phyloP scores from a whole-genome alignment of 176 grass and related monocot genomes.

The Zoysia pacifica region DNA sequence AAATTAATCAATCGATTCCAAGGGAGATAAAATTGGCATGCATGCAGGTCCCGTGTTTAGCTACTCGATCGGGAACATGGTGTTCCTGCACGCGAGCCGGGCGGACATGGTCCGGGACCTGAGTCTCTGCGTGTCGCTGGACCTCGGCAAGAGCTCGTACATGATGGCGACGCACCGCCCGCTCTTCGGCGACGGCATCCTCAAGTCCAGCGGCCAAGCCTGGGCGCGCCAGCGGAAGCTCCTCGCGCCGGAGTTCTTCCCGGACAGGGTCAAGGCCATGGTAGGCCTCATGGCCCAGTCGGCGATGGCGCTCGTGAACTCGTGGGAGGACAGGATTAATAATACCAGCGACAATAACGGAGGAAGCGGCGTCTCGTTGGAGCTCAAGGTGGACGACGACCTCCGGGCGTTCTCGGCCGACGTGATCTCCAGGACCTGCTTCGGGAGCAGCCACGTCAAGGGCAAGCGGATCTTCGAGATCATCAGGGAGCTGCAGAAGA shows the following conservation, averaged over 20 bases:
- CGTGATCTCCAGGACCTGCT: conserved; percentile 80
- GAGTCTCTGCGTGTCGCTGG: conserved; percentile 53
- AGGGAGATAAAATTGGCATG: too few species aligned
- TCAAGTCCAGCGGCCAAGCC: conserved; percentile 74
- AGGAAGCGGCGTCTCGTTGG: not conserved
- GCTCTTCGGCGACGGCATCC: conserved; percentile 86
- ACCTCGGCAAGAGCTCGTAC: conserved; percentile 88
- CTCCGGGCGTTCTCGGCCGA: conserved; percentile 79
- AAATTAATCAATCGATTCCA: too few species aligned
- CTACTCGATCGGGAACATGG: conserved; percentile 70
- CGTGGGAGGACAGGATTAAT: conserved; percentile 49
- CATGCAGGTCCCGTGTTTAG: conserved; percentile 61
- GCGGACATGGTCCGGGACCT: conserved; percentile 68
- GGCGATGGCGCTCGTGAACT: conserved; percentile 45
- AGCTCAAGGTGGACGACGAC: conserved; percentile 73
- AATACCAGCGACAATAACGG: not conserved
- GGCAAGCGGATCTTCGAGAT: conserved; percentile 69
- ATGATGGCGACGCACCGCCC: conserved; percentile 81
- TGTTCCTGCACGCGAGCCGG: conserved; percentile 70
- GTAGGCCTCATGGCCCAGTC: conserved; percentile 71
- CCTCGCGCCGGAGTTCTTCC: conserved; percentile 86
- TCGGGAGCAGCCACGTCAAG: conserved; percentile 74
- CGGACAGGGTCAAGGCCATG: conserved; percentile 81
- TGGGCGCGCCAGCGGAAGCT: conserved; percentile 73
- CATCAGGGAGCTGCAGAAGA: conserved; percentile 79